Evolutionary conservation across 352 stramenopile species (phyloP).

Genomic region (Globisporangium spiculum): DNA sequence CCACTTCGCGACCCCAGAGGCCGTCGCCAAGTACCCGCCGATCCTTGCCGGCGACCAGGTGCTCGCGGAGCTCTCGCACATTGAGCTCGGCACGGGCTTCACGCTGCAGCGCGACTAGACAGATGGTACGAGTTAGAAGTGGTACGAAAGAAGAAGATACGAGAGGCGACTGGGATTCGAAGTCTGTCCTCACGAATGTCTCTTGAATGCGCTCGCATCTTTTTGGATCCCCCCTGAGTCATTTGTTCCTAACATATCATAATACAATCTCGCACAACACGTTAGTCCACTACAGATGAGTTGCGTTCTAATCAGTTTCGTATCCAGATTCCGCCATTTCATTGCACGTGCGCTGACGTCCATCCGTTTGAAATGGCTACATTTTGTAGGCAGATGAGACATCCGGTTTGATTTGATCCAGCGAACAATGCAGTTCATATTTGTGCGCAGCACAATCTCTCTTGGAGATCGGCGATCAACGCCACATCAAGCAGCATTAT

Average conservation of each 20-base stretch:
- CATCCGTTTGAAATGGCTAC: background rate
- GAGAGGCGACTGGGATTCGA: no score
- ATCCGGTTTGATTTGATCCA: no score
- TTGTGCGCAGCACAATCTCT: no score
- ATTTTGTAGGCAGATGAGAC: background rate
- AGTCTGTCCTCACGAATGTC: background rate
- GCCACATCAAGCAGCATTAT: no score
- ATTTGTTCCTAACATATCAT: background rate
- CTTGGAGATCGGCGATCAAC: no score
- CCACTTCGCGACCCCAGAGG: constrained; percentile 70
- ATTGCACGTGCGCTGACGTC: background rate
- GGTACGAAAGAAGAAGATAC: no score
- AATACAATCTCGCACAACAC: background rate
- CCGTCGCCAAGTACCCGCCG: constrained; percentile 70
- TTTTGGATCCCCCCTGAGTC: background rate
- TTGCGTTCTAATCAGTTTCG: background rate
- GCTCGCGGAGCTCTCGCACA: constrained; percentile 81
- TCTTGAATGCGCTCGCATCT: background rate
- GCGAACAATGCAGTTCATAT: no score
- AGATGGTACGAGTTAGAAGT: background rate
- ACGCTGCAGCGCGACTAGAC: constrained; percentile 63
- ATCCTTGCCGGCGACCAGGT: constrained; percentile 87
- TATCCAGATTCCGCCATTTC: background rate
- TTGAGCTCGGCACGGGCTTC: constrained; percentile 77
- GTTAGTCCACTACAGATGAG: background rate